These are phyloP conservation scores for Cadophora sp. DNA, from an alignment of 2,329 filamentous ascomycete species.

Conservation along the genomic window DNA sequence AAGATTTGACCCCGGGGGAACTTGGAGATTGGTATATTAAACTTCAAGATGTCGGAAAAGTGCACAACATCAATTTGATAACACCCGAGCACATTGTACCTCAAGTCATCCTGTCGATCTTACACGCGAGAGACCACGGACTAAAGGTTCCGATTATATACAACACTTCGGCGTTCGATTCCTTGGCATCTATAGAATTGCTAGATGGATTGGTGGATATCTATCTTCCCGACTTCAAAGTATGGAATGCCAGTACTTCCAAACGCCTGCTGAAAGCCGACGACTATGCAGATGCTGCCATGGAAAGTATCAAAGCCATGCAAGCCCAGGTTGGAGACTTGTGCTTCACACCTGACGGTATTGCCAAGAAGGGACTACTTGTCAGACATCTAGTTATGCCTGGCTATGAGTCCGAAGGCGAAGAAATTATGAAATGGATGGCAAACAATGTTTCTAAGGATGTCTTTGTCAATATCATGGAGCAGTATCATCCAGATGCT, in stretches of 20 bases:
- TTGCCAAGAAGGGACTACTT: constrained; percentile 79
- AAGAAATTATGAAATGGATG: constrained; percentile 77
- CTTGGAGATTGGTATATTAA: constrained; percentile 85
- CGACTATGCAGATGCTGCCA: constrained; percentile 74
- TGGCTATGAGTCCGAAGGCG: constrained; percentile 75
- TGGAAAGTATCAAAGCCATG: constrained; percentile 82
- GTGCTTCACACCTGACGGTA: constrained; percentile 80
- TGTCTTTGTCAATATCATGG: constrained; percentile 86
- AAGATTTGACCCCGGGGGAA: constrained; percentile 79
- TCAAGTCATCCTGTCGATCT: constrained; percentile 78
- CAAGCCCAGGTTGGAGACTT: constrained; percentile 82
- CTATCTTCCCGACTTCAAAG: constrained; percentile 88
- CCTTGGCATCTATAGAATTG: constrained; percentile 71
- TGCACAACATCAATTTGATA: constrained; percentile 91
- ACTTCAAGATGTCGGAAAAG: constrained; percentile 76
- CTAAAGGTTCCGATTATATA: constrained; percentile 79
- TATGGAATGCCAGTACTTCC: constrained; percentile 72
- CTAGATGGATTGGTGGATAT: constrained; percentile 84
- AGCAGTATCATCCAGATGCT: constrained; percentile 82
- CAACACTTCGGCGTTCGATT: constrained; percentile 86
- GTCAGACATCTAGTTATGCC: constrained; percentile 88
- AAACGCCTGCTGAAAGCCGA: constrained; percentile 79
- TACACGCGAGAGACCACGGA: constrained; percentile 74
- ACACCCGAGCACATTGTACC: constrained; percentile 89
- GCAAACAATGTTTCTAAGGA: constrained; percentile 75